Conservation (phyloP, 106 monocot genomes). For the Alisma plantagoaquatica region DNA sequence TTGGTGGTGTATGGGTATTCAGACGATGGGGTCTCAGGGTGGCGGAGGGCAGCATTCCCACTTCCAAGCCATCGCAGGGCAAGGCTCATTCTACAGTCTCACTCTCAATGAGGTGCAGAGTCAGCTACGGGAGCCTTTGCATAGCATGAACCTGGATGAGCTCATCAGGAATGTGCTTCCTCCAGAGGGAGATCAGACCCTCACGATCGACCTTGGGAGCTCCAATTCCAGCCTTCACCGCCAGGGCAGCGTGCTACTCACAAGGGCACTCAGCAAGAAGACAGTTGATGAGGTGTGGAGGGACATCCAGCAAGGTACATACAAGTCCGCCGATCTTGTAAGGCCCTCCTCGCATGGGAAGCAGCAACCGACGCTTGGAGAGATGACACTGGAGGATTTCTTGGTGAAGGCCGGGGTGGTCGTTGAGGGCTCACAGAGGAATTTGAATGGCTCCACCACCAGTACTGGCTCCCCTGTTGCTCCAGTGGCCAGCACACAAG, state of each 20-base stretch:
- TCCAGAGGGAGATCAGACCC: too few species aligned
- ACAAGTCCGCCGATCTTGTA: conserved; percentile 49
- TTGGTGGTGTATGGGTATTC: conserved; percentile 29
- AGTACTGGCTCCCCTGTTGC: conserved; percentile 7
- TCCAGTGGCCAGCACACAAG: conserved; percentile 10
- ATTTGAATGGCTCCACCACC: conserved; percentile 5
- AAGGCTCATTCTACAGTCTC: conserved; percentile 43
- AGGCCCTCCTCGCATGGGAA: conserved; percentile 30
- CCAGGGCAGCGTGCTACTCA: conserved; percentile 49
- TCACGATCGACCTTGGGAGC: background rate
- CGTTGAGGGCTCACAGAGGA: conserved; percentile 21
- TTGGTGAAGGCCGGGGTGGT: conserved; percentile 60
- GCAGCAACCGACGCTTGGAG: conserved; percentile 34
- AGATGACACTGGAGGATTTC: conserved; percentile 77
- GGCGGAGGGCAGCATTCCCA: conserved; percentile 22
- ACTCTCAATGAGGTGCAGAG: conserved; percentile 60
- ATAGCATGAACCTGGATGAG: conserved; percentile 71
- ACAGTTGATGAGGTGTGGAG: too few species aligned
- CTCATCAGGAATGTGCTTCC: too few species aligned
- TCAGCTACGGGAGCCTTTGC: conserved; percentile 46
- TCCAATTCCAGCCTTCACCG: too few species aligned
- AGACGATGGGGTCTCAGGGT: conserved; percentile 36
- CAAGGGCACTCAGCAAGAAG: conserved; percentile 31
- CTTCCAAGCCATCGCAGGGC: conserved; percentile 25
- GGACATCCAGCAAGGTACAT: too few species aligned